Percentiles rank a stretch among this genome's conserved stretches.
Evolutionary conservation across 2,329 filamentous ascomycete genomes (phyloP).

Genomic region (Colletotrichum filicis): DNA sequence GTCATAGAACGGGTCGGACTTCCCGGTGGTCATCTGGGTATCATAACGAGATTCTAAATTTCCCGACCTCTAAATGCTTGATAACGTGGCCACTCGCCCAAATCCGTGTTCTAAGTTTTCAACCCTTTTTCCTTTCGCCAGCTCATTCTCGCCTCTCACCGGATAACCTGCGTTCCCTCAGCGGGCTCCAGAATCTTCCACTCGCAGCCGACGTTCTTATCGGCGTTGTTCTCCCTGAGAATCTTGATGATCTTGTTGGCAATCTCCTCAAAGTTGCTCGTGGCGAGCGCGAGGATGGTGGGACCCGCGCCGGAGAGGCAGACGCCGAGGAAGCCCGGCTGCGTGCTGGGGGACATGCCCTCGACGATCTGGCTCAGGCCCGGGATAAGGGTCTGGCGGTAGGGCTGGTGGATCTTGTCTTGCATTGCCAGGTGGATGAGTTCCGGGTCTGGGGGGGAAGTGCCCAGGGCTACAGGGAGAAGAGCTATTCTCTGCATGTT

Average conservation of each 20-base stretch:
- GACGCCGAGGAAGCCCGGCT: constrained; percentile 90
- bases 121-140: not conserved
- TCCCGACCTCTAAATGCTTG: not conserved
- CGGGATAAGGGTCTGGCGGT: constrained; percentile 90
- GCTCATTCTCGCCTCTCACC: not conserved
- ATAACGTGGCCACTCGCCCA: not conserved
- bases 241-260: constrained; percentile 80
- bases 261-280: constrained; percentile 88
- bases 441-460: constrained; percentile 89
- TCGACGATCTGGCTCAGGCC: constrained; percentile 91
- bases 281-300: constrained; percentile 93
- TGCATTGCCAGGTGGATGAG: constrained; percentile 99
- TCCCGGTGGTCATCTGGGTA: not conserved
- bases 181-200: constrained; percentile 93
- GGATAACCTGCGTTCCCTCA: constrained; percentile 69
- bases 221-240: constrained; percentile 70
- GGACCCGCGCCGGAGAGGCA: constrained; percentile 95
- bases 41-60: not conserved
- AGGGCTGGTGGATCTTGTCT: constrained; percentile 97
- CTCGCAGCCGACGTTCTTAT: constrained; percentile 78
- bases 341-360: constrained; percentile 87
- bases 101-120: not conserved
- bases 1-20: not conserved
- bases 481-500: constrained; percentile 95
- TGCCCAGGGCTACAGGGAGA: constrained; percentile 87